Conservation (phyloP, 2,329 filamentous ascomycete species). For the Coniochaeta sp. region DNA sequence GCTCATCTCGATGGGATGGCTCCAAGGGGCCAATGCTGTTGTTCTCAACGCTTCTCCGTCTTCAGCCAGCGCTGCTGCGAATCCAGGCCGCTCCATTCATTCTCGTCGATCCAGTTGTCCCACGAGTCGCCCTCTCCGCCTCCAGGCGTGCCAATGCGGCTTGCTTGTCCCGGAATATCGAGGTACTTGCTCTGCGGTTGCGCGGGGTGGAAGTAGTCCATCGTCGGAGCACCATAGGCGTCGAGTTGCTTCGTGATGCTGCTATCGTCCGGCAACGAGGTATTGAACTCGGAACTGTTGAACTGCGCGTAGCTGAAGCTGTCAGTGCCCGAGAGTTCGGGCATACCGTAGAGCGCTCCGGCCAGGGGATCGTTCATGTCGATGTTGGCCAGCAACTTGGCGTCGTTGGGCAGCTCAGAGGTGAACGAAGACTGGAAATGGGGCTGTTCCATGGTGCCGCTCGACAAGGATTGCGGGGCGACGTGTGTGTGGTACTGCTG, state of each 20-base stretch:
- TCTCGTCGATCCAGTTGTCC: constrained; percentile 4
- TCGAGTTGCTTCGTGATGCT: not conserved
- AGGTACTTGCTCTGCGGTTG: not conserved
- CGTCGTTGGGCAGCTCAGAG: constrained; percentile 7
- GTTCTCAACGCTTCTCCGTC: not conserved
- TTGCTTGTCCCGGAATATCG: not conserved
- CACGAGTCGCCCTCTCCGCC: constrained; percentile 5
- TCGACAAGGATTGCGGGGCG: not conserved
- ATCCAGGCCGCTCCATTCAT: not conserved
- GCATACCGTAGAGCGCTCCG: not conserved
- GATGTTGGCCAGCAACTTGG: constrained; percentile 4
- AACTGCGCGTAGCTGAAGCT: constrained; percentile 1
- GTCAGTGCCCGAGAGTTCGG: not conserved
- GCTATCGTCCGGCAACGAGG: not conserved
- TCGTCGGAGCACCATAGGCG: not conserved
- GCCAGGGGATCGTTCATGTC: constrained; percentile 4
- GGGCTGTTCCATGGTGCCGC: not conserved
- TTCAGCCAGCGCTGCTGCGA: not conserved
- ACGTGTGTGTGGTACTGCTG: not conserved
- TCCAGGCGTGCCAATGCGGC: constrained; percentile 6
- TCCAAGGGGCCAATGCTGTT: too few relatives aligned
- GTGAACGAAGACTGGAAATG: constrained; percentile 6
- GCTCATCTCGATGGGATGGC: not conserved
- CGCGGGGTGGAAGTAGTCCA: not conserved
- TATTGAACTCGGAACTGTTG: not conserved